phyloP scores from a whole-genome alignment of 2,329 filamentous ascomycete genomes.

The Fusarium siculi region DNA sequence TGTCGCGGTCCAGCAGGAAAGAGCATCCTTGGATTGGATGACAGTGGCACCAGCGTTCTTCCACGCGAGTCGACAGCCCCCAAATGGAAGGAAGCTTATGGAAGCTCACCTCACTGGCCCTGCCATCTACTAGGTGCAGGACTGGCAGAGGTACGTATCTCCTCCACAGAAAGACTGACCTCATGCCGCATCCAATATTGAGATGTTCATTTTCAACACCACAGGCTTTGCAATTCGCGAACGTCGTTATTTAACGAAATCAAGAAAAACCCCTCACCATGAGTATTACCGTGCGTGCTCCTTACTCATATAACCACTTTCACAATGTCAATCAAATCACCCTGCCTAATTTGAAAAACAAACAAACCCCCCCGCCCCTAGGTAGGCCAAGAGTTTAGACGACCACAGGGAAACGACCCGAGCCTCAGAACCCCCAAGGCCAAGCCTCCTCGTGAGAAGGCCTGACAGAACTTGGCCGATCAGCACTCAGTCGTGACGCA shows the following conservation, averaged over 20 bases:
- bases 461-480: constrained; percentile 42
- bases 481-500: constrained; percentile 47
- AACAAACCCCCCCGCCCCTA: constrained; percentile 31
- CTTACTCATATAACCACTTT: not conserved
- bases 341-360: constrained; percentile 32
- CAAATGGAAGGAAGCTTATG: constrained; percentile 17
- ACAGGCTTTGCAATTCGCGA: not conserved
- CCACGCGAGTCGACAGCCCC: constrained; percentile 33
- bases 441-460: constrained; percentile 39
- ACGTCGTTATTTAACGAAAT: not conserved
- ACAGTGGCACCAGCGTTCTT: constrained; percentile 22
- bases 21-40: constrained; percentile 18
- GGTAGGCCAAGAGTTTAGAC: constrained; percentile 33
- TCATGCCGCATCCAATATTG: constrained; percentile 34
- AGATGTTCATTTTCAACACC: constrained; percentile 19
- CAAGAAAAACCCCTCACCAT: constrained; percentile 22
- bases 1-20: constrained; percentile 15
- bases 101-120: constrained; percentile 3
- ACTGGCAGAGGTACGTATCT: constrained; percentile 1
- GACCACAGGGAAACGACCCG: constrained; percentile 33
- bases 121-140: not conserved
- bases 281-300: not conserved
- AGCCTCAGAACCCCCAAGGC: constrained; percentile 28
- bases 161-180: constrained; percentile 5
- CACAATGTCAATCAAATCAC: constrained; percentile 8